Evolutionary conservation across 257 asterid genomes (phyloP).

Genomic region (Jaltomata sinuosa): DNA sequence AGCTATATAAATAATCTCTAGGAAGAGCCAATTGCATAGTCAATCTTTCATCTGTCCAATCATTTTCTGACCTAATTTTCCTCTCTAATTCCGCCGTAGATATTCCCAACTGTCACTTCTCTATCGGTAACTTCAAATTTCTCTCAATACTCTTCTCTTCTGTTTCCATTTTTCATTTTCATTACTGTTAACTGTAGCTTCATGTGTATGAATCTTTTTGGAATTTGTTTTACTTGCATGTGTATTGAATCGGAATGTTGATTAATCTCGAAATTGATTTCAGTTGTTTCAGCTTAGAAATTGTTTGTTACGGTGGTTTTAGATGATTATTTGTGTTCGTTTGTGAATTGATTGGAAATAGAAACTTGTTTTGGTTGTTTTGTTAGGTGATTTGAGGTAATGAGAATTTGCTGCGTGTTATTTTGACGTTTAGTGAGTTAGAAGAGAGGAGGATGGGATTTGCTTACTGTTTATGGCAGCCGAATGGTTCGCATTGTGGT

Average conservation of each 20-base stretch:
- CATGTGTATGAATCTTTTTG: background rate
- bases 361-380: background rate
- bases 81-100: slow-evolving; percentile 4
- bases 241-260: background rate
- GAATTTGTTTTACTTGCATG: background rate
- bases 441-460: slow-evolving; percentile 3
- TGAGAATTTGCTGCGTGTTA: background rate
- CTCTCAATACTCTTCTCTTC: no score
- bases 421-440: background rate
- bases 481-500: slow-evolving; percentile 1
- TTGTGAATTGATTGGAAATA: background rate
- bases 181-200: background rate
- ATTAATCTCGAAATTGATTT: background rate
- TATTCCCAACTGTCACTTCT: background rate
- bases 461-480: slow-evolving; percentile 3
- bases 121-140: background rate
- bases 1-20: background rate
- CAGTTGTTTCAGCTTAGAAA: background rate
- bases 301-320: background rate
- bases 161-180: background rate
- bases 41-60: background rate
- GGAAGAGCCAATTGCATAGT: background rate
- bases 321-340: background rate
- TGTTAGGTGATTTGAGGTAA: background rate
- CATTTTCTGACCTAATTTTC: slow-evolving; percentile 2